These are phyloP conservation scores for Dimocarpus longan DNA, from an alignment of 345 rosid genomes.

Conservation along the genomic window DNA sequence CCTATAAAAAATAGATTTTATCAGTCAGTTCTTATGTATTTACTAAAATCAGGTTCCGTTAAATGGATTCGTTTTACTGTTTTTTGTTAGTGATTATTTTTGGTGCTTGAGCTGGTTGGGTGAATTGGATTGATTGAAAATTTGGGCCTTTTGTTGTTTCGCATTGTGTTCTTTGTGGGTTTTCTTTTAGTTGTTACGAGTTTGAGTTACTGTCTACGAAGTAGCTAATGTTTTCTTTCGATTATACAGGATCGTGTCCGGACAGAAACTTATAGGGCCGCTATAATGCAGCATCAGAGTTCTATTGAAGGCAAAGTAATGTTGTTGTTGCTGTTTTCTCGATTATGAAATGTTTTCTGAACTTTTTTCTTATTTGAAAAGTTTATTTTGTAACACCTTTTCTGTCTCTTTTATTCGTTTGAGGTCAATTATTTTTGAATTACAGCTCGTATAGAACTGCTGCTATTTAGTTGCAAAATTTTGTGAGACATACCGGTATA, in stretches of 20 bases:
- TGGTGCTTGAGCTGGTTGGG: neutral
- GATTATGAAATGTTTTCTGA: constrained; percentile 3
- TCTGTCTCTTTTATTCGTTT: neutral
- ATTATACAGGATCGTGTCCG: constrained; percentile 72
- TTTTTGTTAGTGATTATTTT: neutral
- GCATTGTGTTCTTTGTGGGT: neutral
- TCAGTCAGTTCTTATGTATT: neutral
- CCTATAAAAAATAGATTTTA: neutral
- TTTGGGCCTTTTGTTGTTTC: neutral
- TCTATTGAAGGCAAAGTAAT: constrained; percentile 89
- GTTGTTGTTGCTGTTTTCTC: constrained; percentile 22
- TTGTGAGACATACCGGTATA: neutral
- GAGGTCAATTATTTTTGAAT: neutral
- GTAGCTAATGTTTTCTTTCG: constrained; percentile 27
- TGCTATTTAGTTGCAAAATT: neutral
- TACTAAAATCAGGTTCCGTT: neutral
- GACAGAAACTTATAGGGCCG: constrained; percentile 78
- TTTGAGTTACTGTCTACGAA: neutral
- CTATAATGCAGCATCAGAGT: constrained; percentile 85
- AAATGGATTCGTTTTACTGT: neutral
- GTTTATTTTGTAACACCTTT: neutral
- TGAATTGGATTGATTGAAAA: neutral
- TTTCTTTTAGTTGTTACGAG: constrained; percentile 1
- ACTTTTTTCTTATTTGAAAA: neutral
- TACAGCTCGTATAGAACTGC: neutral